Evolutionary conservation across 23 red algal genomes (phyloP).

Genomic region (Chondrus crispus): DNA sequence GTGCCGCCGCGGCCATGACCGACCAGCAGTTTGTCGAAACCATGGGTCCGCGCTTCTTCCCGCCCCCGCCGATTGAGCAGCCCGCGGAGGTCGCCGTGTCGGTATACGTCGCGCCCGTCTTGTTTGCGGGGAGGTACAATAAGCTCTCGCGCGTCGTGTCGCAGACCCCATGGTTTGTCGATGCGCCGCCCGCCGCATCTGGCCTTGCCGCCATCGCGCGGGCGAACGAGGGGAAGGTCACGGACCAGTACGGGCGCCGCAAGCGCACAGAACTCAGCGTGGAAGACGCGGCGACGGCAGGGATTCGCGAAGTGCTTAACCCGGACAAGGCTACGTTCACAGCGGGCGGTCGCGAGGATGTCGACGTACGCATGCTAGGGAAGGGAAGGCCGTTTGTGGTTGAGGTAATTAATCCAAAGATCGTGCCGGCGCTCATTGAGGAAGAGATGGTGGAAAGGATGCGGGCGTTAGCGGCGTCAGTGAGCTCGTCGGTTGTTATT

Average conservation of each 20-base stretch:
- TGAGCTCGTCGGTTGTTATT: neutral
- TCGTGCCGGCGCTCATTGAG: neutral
- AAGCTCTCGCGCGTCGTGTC: slow-evolving; percentile 85
- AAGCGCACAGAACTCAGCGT: slow-evolving; percentile 24
- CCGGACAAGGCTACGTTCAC: slow-evolving; percentile 54
- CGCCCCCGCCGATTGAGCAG: neutral
- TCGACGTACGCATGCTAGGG: slow-evolving; percentile 90
- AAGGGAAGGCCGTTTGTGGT: slow-evolving; percentile 79
- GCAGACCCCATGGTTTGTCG: slow-evolving; percentile 91
- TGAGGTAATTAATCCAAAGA: slow-evolving; percentile 3
- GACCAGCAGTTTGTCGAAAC: neutral
- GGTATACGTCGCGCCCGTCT: slow-evolving; percentile 30
- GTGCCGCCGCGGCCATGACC: neutral
- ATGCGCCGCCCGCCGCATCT: too few relatives aligned
- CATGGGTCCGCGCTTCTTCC: neutral
- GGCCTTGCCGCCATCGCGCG: neutral
- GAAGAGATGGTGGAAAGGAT: neutral
- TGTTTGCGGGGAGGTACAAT: slow-evolving; percentile 64
- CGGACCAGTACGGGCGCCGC: neutral
- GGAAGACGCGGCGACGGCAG: neutral
- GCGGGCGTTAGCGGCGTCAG: neutral
- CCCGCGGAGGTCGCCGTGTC: neutral
- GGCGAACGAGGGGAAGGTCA: neutral
- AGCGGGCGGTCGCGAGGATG: slow-evolving; percentile 89
- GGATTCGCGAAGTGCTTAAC: neutral